Percentiles rank a stretch among this genome's conserved stretches.
phyloP scores from a whole-genome alignment of 768 basidiomycete genomes.

The Amanita muscaria region DNA sequence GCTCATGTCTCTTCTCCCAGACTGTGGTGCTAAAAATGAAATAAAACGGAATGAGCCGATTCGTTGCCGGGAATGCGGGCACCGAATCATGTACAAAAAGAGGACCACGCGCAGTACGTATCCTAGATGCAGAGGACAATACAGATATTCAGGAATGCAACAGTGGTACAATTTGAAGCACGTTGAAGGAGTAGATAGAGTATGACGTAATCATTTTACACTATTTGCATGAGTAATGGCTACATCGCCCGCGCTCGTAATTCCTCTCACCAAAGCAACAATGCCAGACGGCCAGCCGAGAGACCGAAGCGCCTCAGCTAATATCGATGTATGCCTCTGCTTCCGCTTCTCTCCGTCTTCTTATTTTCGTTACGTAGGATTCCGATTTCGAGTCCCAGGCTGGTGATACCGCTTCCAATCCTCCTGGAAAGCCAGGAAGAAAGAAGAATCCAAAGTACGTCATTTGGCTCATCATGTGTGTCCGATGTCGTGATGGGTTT shows the following conservation, averaged over 20 bases:
- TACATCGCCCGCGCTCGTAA: slow-evolving; percentile 28
- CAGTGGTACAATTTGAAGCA: slow-evolving; percentile 83
- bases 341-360: neutral
- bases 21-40: slow-evolving; percentile 89
- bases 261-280: slow-evolving; percentile 35
- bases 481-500: slow-evolving; percentile 6
- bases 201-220: slow-evolving; percentile 6
- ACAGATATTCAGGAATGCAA: neutral
- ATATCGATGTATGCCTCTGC: slow-evolving; percentile 38
- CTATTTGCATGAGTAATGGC: slow-evolving; percentile 15
- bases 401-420: slow-evolving; percentile 25
- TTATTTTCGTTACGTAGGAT: slow-evolving; percentile 30
- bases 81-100: slow-evolving; percentile 99
- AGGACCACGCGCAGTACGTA: slow-evolving; percentile 84
- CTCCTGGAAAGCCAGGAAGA: slow-evolving; percentile 60
- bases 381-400: slow-evolving; percentile 58
- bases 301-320: slow-evolving; percentile 60
- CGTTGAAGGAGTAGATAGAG: slow-evolving; percentile 33
- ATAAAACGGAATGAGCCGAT: slow-evolving; percentile 89
- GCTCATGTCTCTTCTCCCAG: no score
- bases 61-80: slow-evolving; percentile 93
- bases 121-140: neutral
- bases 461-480: slow-evolving; percentile 12
- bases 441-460: slow-evolving; percentile 87
- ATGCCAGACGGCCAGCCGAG: slow-evolving; percentile 44